Conservation (phyloP, 1,139 yeast species). For the Protomyces inouyei region DNA sequence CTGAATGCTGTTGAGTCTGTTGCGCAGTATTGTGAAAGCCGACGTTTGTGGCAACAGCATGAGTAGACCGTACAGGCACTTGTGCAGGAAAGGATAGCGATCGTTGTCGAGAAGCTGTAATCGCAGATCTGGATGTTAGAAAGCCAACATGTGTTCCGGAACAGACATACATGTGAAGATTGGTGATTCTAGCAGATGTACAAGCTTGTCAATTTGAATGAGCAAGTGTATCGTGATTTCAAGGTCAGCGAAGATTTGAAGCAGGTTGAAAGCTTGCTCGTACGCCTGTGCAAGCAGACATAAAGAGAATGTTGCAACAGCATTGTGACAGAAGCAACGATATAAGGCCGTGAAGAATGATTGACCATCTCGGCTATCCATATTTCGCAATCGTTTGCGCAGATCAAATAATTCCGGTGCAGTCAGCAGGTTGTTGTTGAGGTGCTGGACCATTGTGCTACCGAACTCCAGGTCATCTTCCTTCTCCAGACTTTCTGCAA, state of each 20-base stretch:
- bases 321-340: slow-evolving; percentile 84
- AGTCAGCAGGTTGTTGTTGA: slow-evolving; percentile 82
- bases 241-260: slow-evolving; percentile 68
- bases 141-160: not conserved
- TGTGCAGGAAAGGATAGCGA: slow-evolving; percentile 72
- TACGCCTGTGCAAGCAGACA: slow-evolving; percentile 86
- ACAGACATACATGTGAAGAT: slow-evolving; percentile 62
- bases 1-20: slow-evolving; percentile 60
- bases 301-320: slow-evolving; percentile 80
- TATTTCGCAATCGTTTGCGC: slow-evolving; percentile 17
- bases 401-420: slow-evolving; percentile 41
- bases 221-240: slow-evolving; percentile 68
- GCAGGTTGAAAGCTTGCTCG: slow-evolving; percentile 75
- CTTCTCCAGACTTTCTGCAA: slow-evolving; percentile 68
- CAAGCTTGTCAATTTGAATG: slow-evolving; percentile 72
- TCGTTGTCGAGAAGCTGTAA: slow-evolving; percentile 84
- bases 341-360: slow-evolving; percentile 70
- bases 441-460: slow-evolving; percentile 67
- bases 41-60: slow-evolving; percentile 95
- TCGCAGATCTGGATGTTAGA: slow-evolving; percentile 46
- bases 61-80: slow-evolving; percentile 82
- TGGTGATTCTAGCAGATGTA: slow-evolving; percentile 79
- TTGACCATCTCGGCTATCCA: slow-evolving; percentile 47
- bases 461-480: slow-evolving; percentile 68
- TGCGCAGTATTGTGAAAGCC: slow-evolving; percentile 78